Evolutionary conservation across 192 early-diverging fungal species (phyloP).

Genomic region (Umbelopsis vinacea): DNA sequence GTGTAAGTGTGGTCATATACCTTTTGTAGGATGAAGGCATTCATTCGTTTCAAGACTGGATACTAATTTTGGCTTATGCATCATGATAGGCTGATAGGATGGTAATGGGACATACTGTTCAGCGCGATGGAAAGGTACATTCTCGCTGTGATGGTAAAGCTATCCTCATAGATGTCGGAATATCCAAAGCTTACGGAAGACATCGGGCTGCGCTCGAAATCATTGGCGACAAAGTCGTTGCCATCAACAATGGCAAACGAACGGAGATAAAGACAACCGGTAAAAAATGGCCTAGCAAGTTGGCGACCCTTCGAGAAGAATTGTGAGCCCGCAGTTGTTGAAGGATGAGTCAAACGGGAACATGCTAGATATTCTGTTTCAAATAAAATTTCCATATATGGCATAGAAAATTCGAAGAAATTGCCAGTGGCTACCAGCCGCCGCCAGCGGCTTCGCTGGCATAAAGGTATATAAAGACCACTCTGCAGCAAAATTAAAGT

Average conservation of each 20-base stretch:
- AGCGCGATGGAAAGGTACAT: conserved; percentile 57
- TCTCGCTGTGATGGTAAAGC: conserved; percentile 65
- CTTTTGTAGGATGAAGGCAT: background rate
- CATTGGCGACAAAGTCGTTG: conserved; percentile 57
- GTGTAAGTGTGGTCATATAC: conserved; percentile 27
- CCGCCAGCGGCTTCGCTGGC: background rate
- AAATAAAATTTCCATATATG: conserved; percentile 15
- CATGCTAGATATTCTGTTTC: background rate
- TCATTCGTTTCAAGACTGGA: background rate
- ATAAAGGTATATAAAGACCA: background rate
- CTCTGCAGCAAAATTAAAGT: background rate
- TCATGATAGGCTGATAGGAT: conserved; percentile 61
- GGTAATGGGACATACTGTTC: conserved; percentile 73
- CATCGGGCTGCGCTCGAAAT: conserved; percentile 76
- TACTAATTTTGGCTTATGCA: background rate
- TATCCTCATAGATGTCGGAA: conserved; percentile 76
- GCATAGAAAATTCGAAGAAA: conserved; percentile 24
- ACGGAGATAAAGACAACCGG: conserved; percentile 18
- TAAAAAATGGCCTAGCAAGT: conserved; percentile 11
- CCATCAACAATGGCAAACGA: conserved; percentile 44
- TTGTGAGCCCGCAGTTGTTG: background rate
- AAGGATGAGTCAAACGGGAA: conserved; percentile 20
- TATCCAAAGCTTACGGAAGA: conserved; percentile 68
- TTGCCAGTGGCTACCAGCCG: background rate
- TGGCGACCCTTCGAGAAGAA: conserved; percentile 20